Conservation (phyloP, 1,139 yeast genomes). For the Candida tropicalis region DNA sequence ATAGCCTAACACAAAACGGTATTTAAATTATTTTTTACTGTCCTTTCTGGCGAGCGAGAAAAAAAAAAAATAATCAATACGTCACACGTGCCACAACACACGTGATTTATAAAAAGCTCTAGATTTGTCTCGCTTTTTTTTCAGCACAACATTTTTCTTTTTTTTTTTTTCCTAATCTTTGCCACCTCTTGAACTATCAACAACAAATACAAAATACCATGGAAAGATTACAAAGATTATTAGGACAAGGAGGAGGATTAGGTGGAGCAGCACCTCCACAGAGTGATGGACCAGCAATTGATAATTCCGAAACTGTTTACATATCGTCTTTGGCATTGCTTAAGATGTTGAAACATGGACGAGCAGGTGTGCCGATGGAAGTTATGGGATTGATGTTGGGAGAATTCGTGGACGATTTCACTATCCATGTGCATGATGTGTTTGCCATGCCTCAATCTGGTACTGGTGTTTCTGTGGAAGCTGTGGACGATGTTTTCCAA, state of each 20-base stretch:
- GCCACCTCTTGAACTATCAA: slow-evolving; percentile 5
- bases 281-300: slow-evolving; percentile 81
- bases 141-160: slow-evolving; percentile 1
- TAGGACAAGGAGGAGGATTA: slow-evolving; percentile 62
- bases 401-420: slow-evolving; percentile 95
- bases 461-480: slow-evolving; percentile 98
- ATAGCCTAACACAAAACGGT: not conserved
- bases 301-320: slow-evolving; percentile 94
- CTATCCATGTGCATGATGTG: slow-evolving; percentile 95
- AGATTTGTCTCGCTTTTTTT: not conserved
- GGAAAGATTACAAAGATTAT: slow-evolving; percentile 77
- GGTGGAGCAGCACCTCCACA: slow-evolving; percentile 57
- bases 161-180: slow-evolving; percentile 1
- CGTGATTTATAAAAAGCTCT: not conserved
- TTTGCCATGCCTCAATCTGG: slow-evolving; percentile 99
- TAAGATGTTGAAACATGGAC: slow-evolving; percentile 96
- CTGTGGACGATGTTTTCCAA: slow-evolving; percentile 98
- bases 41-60: no score
- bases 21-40: not conserved
- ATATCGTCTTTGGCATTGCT: slow-evolving; percentile 92
- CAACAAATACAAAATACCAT: slow-evolving; percentile 27
- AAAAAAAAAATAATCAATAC: no score
- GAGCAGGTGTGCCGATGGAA: slow-evolving; percentile 99
- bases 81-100: not conserved
- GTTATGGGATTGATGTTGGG: slow-evolving; percentile 99